Evolutionary conservation across 257 asterid genomes (phyloP).

Genomic region (Solanum bulbocastanum): DNA sequence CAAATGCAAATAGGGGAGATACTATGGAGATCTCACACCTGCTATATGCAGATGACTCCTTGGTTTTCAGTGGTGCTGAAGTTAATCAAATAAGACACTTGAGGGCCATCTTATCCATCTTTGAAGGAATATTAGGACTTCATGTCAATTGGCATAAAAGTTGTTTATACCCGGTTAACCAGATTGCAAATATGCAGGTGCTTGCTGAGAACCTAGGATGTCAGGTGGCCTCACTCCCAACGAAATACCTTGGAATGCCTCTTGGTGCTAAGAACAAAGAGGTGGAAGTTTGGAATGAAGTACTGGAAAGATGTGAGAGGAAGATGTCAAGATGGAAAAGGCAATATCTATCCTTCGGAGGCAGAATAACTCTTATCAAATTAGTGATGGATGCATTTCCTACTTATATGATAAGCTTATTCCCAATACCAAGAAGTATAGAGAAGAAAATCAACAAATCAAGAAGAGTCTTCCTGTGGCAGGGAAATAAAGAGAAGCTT

Average conservation of each 20-base stretch:
- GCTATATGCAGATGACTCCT: background rate
- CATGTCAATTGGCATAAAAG: no score
- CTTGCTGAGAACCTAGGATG: no score
- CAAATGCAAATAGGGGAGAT: background rate
- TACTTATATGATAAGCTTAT: background rate
- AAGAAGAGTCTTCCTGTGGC: background rate
- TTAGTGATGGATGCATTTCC: background rate
- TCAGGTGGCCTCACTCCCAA: background rate
- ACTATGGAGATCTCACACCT: background rate
- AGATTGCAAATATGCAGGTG: no score
- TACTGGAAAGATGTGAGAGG: background rate
- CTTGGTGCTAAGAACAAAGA: background rate
- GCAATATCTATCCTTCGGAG: background rate
- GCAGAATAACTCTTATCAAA: background rate
- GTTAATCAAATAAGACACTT: background rate
- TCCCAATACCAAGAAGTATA: background rate
- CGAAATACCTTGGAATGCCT: background rate
- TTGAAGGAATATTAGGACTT: background rate
- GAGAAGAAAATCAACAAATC: background rate
- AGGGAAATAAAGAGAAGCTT: background rate
- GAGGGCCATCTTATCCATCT: background rate
- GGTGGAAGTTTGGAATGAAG: background rate
- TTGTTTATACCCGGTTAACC: no score
- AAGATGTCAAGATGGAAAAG: background rate
- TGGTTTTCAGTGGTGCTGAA: background rate